These are phyloP conservation scores for Anthoceros angustus DNA, from an alignment of 225 moss, liverwort and hornwort genomes.

Conservation along the genomic window DNA sequence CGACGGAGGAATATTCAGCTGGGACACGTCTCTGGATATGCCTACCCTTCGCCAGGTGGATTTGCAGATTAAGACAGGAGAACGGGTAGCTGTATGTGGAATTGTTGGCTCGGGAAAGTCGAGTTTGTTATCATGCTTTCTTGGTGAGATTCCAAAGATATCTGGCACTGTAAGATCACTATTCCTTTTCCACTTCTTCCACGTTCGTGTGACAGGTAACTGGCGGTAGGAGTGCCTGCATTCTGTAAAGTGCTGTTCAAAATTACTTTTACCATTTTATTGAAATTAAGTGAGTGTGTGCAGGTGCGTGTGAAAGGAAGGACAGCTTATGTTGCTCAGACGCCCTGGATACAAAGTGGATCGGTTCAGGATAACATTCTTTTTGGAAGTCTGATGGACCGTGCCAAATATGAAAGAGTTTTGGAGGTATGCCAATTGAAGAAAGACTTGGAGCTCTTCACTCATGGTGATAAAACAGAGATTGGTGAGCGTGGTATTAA, in stretches of 20 bases:
- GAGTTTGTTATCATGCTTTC: constrained; percentile 39
- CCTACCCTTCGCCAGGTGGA: constrained; percentile 25
- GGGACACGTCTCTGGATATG: constrained; percentile 16
- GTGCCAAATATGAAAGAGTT: constrained; percentile 23
- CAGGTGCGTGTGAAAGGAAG: constrained; percentile 36
- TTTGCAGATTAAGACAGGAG: constrained; percentile 19
- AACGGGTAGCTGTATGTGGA: constrained; percentile 37
- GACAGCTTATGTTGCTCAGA: constrained; percentile 44
- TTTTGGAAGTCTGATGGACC: constrained; percentile 39
- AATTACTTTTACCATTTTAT: not conserved
- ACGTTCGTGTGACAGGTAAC: not conserved
- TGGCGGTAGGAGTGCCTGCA: not conserved
- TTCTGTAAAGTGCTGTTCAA: not conserved
- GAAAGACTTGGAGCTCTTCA: constrained; percentile 44
- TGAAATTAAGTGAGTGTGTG: not conserved
- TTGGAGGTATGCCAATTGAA: constrained; percentile 27
- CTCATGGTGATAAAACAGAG: constrained; percentile 43
- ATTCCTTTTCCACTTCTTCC: not conserved
- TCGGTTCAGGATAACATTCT: constrained; percentile 47
- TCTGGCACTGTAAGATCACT: constrained; percentile 30
- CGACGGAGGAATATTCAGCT: constrained; percentile 28
- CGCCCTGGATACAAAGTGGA: constrained; percentile 56
- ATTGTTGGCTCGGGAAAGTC: constrained; percentile 49
- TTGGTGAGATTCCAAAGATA: constrained; percentile 38
- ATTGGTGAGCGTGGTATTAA: constrained; percentile 56